Evolutionary conservation across 495 filamentous ascomycete species (phyloP).

Genomic region (Talaromyces stipitatus): DNA sequence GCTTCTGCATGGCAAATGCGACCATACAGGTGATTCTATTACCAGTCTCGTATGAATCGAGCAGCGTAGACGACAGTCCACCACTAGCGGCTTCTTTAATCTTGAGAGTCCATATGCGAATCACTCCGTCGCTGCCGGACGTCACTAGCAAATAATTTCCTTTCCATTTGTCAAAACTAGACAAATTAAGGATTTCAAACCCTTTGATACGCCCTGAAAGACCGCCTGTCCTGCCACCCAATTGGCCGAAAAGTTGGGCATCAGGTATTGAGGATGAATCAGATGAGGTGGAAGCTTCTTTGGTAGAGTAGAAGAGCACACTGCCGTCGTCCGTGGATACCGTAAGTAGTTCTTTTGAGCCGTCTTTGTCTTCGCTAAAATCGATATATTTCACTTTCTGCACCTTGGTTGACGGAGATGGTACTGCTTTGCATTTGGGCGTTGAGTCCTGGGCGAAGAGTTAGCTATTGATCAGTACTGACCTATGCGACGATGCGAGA

Average conservation of each 20-base stretch:
- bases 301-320: slow-evolving; percentile 75
- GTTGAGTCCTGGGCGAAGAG: slow-evolving; percentile 53
- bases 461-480: slow-evolving; percentile 9
- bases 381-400: slow-evolving; percentile 70
- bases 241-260: slow-evolving; percentile 58
- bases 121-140: slow-evolving; percentile 71
- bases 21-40: slow-evolving; percentile 85
- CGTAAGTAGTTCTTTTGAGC: slow-evolving; percentile 50
- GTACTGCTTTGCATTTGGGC: slow-evolving; percentile 62
- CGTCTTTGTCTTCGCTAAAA: slow-evolving; percentile 29
- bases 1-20: slow-evolving; percentile 68
- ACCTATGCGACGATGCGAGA: slow-evolving; percentile 5
- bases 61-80: slow-evolving; percentile 28
- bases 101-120: slow-evolving; percentile 65
- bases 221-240: slow-evolving; percentile 66
- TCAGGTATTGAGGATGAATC: slow-evolving; percentile 32
- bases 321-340: slow-evolving; percentile 91
- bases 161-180: slow-evolving; percentile 25
- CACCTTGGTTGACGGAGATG: slow-evolving; percentile 66
- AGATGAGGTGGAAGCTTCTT: slow-evolving; percentile 20
- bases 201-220: slow-evolving; percentile 77
- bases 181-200: slow-evolving; percentile 56
- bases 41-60: slow-evolving; percentile 76
- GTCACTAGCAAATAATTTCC: slow-evolving; percentile 56
- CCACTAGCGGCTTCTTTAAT: slow-evolving; percentile 2